These are phyloP conservation scores for Fusarium sp. DNA, from an alignment of 2,329 filamentous ascomycete genomes.

Conservation along the genomic window DNA sequence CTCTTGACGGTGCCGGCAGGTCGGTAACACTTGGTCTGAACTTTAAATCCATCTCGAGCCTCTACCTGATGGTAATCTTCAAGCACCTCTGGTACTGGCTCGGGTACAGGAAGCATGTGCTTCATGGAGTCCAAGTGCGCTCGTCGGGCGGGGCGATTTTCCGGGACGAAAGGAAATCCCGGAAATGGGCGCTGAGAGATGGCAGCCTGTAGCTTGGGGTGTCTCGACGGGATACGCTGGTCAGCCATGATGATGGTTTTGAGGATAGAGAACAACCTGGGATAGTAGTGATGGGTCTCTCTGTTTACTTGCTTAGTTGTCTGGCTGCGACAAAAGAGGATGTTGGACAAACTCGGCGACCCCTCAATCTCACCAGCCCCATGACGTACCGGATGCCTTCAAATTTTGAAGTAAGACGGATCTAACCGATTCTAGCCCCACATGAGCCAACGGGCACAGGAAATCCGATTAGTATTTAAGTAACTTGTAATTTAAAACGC, in stretches of 20 bases:
- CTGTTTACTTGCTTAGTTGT: neutral
- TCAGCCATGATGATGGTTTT: neutral
- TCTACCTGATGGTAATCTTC: neutral
- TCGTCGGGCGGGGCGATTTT: constrained; percentile 7
- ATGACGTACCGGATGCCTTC: too few species aligned
- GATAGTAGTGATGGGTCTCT: neutral
- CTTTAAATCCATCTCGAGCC: neutral
- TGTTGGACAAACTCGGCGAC: too few species aligned
- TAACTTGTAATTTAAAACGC: too few species aligned
- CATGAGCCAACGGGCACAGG: too few species aligned
- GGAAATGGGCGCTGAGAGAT: constrained; percentile 5
- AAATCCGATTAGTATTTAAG: too few species aligned
- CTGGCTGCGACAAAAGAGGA: too few species aligned
- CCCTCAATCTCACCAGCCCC: too few species aligned
- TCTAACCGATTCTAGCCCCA: too few species aligned
- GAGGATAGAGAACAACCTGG: neutral
- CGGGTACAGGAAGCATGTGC: neutral
- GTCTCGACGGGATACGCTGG: neutral
- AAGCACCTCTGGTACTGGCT: neutral
- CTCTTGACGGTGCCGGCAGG: too few species aligned
- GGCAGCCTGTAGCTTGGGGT: neutral
- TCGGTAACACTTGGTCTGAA: neutral
- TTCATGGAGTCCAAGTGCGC: neutral
- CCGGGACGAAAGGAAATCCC: constrained; percentile 3
- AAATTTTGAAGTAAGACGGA: too few species aligned